A percentile compares a stretch with the other conserved stretches of the same genome.
Evolutionary conservation across 306 rosid genomes (phyloP).

Genomic region (Vigna mungo): DNA sequence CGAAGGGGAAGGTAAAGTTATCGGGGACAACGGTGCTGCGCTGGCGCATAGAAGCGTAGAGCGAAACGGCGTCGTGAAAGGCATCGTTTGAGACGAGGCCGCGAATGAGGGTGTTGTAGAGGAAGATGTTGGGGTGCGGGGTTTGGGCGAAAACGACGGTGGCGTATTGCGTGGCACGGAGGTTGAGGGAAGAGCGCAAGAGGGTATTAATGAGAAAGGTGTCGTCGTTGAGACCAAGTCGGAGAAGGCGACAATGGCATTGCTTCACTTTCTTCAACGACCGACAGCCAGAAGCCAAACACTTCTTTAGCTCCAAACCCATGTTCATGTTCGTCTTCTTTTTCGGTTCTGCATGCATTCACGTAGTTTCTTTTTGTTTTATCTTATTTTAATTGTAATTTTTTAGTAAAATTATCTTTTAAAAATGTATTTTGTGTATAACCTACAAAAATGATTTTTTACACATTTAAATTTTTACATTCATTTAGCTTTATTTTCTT

Average conservation of each 20-base stretch:
- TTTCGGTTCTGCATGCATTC: background rate
- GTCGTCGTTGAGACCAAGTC: slow-evolving; percentile 61
- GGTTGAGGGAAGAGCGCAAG: slow-evolving; percentile 53
- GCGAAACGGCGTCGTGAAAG: slow-evolving; percentile 51
- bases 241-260: slow-evolving; percentile 64
- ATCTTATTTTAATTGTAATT: too few species aligned
- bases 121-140: slow-evolving; percentile 51
- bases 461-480: too few species aligned
- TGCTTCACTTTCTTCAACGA: slow-evolving; percentile 62
- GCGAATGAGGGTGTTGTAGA: slow-evolving; percentile 72
- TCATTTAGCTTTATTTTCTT: too few species aligned
- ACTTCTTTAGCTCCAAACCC: slow-evolving; percentile 56
- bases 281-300: slow-evolving; percentile 50
- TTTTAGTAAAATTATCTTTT: too few species aligned
- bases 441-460: too few species aligned
- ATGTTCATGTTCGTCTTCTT: background rate
- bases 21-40: slow-evolving; percentile 46
- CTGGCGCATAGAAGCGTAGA: slow-evolving; percentile 56
- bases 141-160: slow-evolving; percentile 52
- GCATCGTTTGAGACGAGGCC: slow-evolving; percentile 63
- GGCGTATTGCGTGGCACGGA: slow-evolving; percentile 46
- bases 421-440: too few species aligned
- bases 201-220: slow-evolving; percentile 58
- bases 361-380: background rate
- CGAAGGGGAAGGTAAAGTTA: slow-evolving; percentile 67